Evolutionary conservation across 345 rosid species (phyloP).

Genomic region (Ricinus communis): DNA sequence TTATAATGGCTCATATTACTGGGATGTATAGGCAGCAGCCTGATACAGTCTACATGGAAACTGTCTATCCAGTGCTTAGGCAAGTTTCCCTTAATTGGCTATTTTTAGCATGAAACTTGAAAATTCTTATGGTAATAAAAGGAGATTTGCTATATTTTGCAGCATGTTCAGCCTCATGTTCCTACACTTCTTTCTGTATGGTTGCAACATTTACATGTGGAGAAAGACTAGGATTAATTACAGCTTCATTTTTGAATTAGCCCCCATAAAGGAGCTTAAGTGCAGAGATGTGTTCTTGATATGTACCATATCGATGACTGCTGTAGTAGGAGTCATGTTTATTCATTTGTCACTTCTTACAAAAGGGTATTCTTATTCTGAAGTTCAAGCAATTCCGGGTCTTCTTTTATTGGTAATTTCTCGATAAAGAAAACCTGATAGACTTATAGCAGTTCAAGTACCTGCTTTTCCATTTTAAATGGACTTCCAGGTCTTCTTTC

Average conservation of each 20-base stretch:
- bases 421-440: not conserved
- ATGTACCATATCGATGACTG: constrained; percentile 72
- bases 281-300: constrained; percentile 88
- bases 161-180: constrained; percentile 92
- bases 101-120: not conserved
- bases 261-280: constrained; percentile 82
- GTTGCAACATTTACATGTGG: constrained; percentile 96
- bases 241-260: constrained; percentile 86
- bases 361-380: constrained; percentile 69
- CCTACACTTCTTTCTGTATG: constrained; percentile 84
- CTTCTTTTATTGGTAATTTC: constrained; percentile 64
- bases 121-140: constrained; percentile 12
- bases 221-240: constrained; percentile 86
- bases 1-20: constrained; percentile 77
- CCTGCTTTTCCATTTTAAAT: no score
- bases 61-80: constrained; percentile 94
- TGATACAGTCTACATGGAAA: constrained; percentile 88
- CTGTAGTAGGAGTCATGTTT: constrained; percentile 75
- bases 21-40: constrained; percentile 73
- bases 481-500: no score
- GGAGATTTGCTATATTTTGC: constrained; percentile 31
- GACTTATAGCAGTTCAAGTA: not conserved
- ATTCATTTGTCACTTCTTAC: constrained; percentile 69
- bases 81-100: constrained; percentile 34
- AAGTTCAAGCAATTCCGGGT: constrained; percentile 90